A percentile compares a stretch with the other conserved stretches of the same genome.
Evolutionary conservation across 1,284 basidiomycete species (phyloP).

Genomic region (Cutaneotrichosporon sp.): DNA sequence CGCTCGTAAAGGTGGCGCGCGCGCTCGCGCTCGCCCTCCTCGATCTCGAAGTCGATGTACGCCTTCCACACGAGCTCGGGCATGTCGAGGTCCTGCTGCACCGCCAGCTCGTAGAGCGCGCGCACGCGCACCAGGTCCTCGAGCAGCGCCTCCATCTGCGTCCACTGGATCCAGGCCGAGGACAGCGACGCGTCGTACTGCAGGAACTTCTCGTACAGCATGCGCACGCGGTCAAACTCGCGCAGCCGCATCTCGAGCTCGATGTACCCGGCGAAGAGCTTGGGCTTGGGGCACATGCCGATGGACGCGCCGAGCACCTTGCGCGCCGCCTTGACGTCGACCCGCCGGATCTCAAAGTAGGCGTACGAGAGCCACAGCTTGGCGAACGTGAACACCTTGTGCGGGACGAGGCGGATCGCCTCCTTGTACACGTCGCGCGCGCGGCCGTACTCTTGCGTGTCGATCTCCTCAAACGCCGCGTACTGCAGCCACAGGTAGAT

Average conservation of each 20-base stretch:
- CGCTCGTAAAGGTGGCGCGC: constrained; percentile 88
- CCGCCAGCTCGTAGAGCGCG: constrained; percentile 92
- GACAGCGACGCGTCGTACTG: constrained; percentile 84
- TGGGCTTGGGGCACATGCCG: constrained; percentile 94
- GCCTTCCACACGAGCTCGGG: constrained; percentile 95
- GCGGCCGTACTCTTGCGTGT: constrained; percentile 84
- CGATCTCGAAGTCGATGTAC: constrained; percentile 88
- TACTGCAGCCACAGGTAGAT: constrained; percentile 90
- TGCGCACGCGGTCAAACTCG: constrained; percentile 93
- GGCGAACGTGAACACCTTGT: constrained; percentile 95
- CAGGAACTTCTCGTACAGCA: constrained; percentile 90
- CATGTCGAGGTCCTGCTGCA: constrained; percentile 95
- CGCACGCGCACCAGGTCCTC: constrained; percentile 90
- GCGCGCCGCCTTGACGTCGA: constrained; percentile 80
- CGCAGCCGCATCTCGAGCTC: constrained; percentile 72
- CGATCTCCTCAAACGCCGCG: constrained; percentile 95
- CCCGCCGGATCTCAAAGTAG: constrained; percentile 83
- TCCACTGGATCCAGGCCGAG: constrained; percentile 94
- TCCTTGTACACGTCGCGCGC: constrained; percentile 91
- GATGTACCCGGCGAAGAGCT: constrained; percentile 90
- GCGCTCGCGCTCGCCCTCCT: constrained; percentile 83
- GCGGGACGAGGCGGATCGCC: constrained; percentile 83
- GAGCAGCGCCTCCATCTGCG: constrained; percentile 89
- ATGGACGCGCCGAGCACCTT: constrained; percentile 89
- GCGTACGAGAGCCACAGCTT: constrained; percentile 92